Evolutionary conservation across 805 yeast species (phyloP), one percentile per base, ranked within the genome.

Genomic region (Nematodospora valgi): DNA sequence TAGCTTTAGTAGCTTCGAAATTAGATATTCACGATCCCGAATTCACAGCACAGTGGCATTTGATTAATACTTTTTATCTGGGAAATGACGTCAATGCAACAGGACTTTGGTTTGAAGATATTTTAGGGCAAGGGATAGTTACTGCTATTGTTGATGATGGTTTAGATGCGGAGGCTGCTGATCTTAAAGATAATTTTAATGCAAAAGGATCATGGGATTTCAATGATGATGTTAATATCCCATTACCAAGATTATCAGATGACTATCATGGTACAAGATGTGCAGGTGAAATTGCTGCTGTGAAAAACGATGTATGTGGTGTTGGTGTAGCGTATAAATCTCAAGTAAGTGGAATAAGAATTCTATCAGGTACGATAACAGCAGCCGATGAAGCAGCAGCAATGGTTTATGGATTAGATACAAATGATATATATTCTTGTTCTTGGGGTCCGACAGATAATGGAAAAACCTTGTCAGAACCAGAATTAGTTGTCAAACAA

Each of bases 391-490:
- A 93, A 59, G 98, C 98, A 0, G 77, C 84, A 2, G 84, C 98
- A 1, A 66, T 93, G 70, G 71, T 85, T 23, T 83, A 85, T 58
- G 89, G 80, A 0, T 64, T 84, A 44, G 89, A 86, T 42, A 74
- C 77, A 18, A 93, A 93, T 58, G 96, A 93, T 57, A 93, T 93
- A 25, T 93, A 88, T 56, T 86, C 96, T 3, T 93, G 98, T 59
- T 87, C 96, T 3, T 93, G 98, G 98, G 98, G 98, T 6, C 98
- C 98, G 2, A 75, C 87, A 3, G 98, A 93, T 58, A 86, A 91
- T 56, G 98, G 98, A 0, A 70, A 58, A 38, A 76, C 95, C 1
- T 76, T 93, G 72, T 88, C 86, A 34, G 93, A 78, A 3, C 98
- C 98, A 0, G 85, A 86, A 16, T 56, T 64, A 22, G 50, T 91